Conservation (phyloP, 1,284 basidiomycete species). For the Puccinia polysora region DNA sequence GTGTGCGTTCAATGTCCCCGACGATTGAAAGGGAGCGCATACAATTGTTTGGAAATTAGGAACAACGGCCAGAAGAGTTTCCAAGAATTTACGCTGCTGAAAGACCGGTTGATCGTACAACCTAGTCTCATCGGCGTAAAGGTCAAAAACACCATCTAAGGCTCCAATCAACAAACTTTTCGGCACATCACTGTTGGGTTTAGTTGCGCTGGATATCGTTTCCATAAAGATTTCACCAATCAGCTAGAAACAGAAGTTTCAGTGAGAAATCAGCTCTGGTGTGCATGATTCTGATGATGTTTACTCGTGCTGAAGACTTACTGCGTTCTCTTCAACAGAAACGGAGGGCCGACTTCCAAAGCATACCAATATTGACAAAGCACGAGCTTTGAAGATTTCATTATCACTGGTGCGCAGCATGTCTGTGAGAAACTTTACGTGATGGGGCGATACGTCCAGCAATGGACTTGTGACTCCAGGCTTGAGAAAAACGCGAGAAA, state of each 20-base stretch:
- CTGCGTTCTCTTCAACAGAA: constrained; percentile 29
- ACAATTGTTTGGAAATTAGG: constrained; percentile 17
- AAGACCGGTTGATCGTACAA: constrained; percentile 28
- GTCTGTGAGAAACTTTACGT: not conserved
- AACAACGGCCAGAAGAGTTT: not conserved
- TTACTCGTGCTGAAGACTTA: constrained; percentile 7
- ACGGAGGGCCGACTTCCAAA: not conserved
- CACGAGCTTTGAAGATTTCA: constrained; percentile 1
- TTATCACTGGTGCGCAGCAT: constrained; percentile 1
- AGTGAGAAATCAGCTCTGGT: not conserved
- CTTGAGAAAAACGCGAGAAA: constrained; percentile 3
- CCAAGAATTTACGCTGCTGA: constrained; percentile 9
- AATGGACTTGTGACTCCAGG: not conserved
- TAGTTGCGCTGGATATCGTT: constrained; percentile 1
- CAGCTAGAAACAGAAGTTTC: too few species aligned
- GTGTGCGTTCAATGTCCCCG: too few species aligned
- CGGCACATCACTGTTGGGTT: not conserved
- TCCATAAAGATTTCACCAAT: constrained; percentile 24
- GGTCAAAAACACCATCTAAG: constrained; percentile 32
- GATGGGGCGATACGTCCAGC: not conserved
- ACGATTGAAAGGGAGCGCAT: not conserved
- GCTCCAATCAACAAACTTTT: constrained; percentile 7
- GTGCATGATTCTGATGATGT: not conserved
- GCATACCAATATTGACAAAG: constrained; percentile 2
- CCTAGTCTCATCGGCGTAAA: constrained; percentile 23